phyloP scores from a whole-genome alignment of 2,329 filamentous ascomycete genomes.

The Plenodomus biglobosus region DNA sequence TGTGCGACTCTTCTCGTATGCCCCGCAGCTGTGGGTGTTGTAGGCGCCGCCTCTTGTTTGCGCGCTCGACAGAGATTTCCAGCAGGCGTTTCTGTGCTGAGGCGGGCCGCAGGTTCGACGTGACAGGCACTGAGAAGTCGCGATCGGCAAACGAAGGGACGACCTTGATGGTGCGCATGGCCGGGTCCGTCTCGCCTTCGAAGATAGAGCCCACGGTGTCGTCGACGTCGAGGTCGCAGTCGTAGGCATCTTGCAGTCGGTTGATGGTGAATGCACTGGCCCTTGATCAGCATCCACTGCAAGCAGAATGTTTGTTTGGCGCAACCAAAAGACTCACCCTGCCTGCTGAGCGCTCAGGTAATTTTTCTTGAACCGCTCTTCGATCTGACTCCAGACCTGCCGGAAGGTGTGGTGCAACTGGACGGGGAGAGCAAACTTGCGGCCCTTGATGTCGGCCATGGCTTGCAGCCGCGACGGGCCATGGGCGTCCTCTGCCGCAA shows the following conservation, averaged over 20 bases:
- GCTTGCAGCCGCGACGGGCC: slow-evolving; percentile 18
- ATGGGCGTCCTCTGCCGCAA: slow-evolving; percentile 25
- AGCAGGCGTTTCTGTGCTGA: slow-evolving; percentile 25
- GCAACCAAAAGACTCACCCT: too few relatives aligned
- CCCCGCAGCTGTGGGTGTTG: slow-evolving; percentile 19
- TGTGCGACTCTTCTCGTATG: slow-evolving; percentile 14
- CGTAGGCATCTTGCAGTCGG: slow-evolving; percentile 41
- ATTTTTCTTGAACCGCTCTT: slow-evolving; percentile 40
- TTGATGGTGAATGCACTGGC: slow-evolving; percentile 37
- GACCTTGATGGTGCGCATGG: slow-evolving; percentile 35
- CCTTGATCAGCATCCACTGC: slow-evolving; percentile 2
- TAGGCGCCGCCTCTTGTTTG: slow-evolving; percentile 29
- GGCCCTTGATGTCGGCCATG: slow-evolving; percentile 32
- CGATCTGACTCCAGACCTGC: slow-evolving; percentile 33
- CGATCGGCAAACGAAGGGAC: slow-evolving; percentile 32
- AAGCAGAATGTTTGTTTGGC: neutral
- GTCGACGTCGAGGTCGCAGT: slow-evolving; percentile 41
- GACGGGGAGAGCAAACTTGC: slow-evolving; percentile 40
- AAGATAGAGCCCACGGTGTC: slow-evolving; percentile 42
- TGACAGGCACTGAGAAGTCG: slow-evolving; percentile 36
- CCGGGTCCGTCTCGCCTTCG: slow-evolving; percentile 28
- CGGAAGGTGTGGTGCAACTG: slow-evolving; percentile 32
- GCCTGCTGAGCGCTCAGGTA: slow-evolving; percentile 32
- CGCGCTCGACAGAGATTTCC: slow-evolving; percentile 10
- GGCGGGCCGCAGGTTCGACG: slow-evolving; percentile 33